Base-by-base conservation (phyloP, 805 yeast genomes). In the Wickerhamomyces tratensis region DNA sequence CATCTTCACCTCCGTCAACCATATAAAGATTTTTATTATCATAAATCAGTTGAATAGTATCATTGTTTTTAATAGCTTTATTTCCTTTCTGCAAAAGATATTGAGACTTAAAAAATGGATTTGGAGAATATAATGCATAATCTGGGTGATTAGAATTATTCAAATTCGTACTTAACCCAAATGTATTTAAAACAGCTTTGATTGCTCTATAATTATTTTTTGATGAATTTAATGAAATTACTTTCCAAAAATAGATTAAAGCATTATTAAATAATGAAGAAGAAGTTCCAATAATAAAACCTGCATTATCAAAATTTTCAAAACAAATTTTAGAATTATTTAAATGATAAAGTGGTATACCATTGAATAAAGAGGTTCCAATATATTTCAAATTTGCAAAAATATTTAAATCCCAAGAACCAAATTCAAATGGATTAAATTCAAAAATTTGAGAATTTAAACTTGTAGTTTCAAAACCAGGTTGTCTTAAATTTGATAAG, bases 1-100 rank as follows among this genome's bases (percentile, higher is more conserved):
- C 67, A 57, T 84, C 91, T 57, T 80, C 86, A 31, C 93, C 94
- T 37, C 94, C 94, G 56, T 85, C 94, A 30, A 76, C 86, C 45
- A 85, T 49, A 44, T 62, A 65, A n/a, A 68, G 45, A 35, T 56
- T 58, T 42, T 59, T 59, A 2, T 63, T 54, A 4, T 50, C 42
- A 33, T 54, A 53, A n/a, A 53, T 51, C n/a, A 8, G 34, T 35
- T 50, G 7, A 12, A 12, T 12, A 12, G 13, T 6, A 42, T 20
- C 20, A 20, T 20, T 20, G 20, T 20, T 4, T 20, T 20, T 20
- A 4, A 20, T 3, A 20, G 20, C 2, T 3, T 20, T 4, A 3
- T 20, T 20, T 20, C 20, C 4, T 3, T 20, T 20, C 4, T 20
- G 20, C 4, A 20, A 20, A 20, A 20, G 20, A 20, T 20, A 20